Evolutionary conservation across 78 protist species (phyloP).

Genomic region (Reticulomyxa filosa): DNA sequence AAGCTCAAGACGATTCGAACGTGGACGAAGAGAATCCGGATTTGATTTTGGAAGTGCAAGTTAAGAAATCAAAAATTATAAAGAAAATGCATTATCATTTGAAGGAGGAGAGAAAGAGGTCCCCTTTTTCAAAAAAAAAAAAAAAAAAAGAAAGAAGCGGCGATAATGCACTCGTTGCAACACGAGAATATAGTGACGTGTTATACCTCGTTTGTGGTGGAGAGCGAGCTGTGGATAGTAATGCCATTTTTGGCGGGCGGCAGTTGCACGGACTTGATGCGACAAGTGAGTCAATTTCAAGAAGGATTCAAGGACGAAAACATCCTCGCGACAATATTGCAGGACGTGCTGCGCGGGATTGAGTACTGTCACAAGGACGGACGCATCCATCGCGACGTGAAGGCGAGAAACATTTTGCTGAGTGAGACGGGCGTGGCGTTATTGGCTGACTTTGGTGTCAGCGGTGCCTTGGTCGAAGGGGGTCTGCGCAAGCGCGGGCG

Average conservation of each 20-base stretch:
- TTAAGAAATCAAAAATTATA: no score
- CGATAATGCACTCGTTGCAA: not conserved
- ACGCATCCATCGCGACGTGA: constrained; percentile 12
- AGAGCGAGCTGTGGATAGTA: not conserved
- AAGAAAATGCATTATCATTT: no score
- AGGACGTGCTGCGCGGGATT: not conserved
- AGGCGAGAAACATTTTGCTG: constrained; percentile 14
- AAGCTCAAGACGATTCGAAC: no score
- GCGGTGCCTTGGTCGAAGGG: not conserved
- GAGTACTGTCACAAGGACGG: constrained; percentile 12
- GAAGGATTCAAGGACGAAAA: constrained; percentile 2
- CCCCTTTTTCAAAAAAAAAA: no score
- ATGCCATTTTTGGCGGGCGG: constrained; percentile 8
- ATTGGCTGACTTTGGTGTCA: constrained; percentile 8
- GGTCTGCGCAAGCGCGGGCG: not conserved
- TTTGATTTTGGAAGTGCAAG: no score
- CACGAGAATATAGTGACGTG: constrained; percentile 2
- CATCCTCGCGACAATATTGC: constrained; percentile 2
- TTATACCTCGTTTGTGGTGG: not conserved
- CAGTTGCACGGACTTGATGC: not conserved
- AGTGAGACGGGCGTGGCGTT: constrained; percentile 2
- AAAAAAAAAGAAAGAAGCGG: no score
- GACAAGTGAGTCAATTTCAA: not conserved
- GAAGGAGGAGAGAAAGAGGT: no score
- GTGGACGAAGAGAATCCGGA: no score